phyloP scores from a whole-genome alignment of 139 green algal genomes.

The Volvox africanus region DNA sequence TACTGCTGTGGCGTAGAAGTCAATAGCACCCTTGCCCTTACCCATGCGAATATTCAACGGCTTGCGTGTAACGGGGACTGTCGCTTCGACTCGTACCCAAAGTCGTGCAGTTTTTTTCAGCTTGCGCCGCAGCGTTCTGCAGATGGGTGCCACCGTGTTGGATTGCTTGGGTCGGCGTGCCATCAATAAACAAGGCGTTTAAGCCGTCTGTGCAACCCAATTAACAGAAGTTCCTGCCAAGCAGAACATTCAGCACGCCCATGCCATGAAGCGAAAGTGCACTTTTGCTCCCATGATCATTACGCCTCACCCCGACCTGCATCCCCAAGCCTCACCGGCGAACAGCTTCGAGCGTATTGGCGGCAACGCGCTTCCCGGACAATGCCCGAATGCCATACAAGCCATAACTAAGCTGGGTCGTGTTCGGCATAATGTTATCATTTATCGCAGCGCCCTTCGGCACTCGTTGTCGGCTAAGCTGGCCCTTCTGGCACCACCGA shows the following conservation, averaged over 20 bases:
- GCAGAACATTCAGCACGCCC: too few species aligned
- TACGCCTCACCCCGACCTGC: not conserved
- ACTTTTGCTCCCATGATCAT: too few species aligned
- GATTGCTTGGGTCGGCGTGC: too few species aligned
- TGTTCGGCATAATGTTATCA: slow-evolving; percentile 67
- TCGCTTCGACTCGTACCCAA: slow-evolving; percentile 68
- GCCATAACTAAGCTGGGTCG: slow-evolving; percentile 63
- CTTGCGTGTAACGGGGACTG: slow-evolving; percentile 72
- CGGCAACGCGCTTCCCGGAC: slow-evolving; percentile 58
- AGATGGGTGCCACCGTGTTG: too few species aligned
- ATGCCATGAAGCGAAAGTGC: too few species aligned
- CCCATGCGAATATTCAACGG: slow-evolving; percentile 71
- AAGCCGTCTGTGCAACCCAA: too few species aligned
- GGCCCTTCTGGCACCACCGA: slow-evolving; percentile 39
- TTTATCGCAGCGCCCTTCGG: slow-evolving; percentile 66
- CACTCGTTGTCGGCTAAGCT: slow-evolving; percentile 49
- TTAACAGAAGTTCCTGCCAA: too few species aligned
- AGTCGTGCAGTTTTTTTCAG: slow-evolving; percentile 67
- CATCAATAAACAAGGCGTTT: too few species aligned
- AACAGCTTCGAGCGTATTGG: slow-evolving; percentile 69
- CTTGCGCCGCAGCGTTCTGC: slow-evolving; percentile 61
- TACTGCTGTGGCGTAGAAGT: slow-evolving; percentile 67
- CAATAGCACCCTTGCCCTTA: slow-evolving; percentile 74
- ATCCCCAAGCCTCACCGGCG: slow-evolving; percentile 49
- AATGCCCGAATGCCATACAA: slow-evolving; percentile 69